Conservation (phyloP, 179 eudicot species). For the Silene noctiflora region DNA sequence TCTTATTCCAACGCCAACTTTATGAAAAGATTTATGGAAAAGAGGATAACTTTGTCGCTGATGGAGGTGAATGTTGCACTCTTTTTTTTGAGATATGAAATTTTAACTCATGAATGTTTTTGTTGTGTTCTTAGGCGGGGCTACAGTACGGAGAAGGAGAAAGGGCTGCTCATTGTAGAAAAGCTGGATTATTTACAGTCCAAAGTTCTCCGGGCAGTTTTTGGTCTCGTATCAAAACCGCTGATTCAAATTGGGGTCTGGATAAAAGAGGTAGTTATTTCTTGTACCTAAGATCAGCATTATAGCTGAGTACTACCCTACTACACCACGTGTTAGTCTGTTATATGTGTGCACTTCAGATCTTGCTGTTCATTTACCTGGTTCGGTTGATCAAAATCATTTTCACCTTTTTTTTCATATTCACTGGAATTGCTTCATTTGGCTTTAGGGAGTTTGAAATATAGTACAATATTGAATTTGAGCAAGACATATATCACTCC, state of each 20-base stretch:
- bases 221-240: conserved; percentile 61
- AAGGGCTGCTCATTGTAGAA: conserved; percentile 78
- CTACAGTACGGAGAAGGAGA: conserved; percentile 78
- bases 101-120: conserved; percentile 11
- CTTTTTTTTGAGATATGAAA: background rate
- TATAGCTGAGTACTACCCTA: background rate
- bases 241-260: conserved; percentile 49
- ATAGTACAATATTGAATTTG: background rate
- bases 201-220: conserved; percentile 57
- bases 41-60: background rate
- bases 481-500: background rate
- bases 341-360: conserved; percentile 1
- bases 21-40: background rate
- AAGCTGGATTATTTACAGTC: conserved; percentile 94
- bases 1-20: background rate
- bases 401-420: background rate
- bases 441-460: too few relatives aligned
- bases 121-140: conserved; percentile 61
- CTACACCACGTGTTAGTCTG: too few relatives aligned
- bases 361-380: background rate
- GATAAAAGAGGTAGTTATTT: conserved; percentile 59
- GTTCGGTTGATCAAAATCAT: background rate
- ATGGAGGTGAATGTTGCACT: conserved; percentile 3
- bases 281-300: conserved; percentile 1
- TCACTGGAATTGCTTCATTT: background rate